Evolutionary conservation across 2,329 filamentous ascomycete species (phyloP).

Genomic region (Microcyclospora tardicrescens): DNA sequence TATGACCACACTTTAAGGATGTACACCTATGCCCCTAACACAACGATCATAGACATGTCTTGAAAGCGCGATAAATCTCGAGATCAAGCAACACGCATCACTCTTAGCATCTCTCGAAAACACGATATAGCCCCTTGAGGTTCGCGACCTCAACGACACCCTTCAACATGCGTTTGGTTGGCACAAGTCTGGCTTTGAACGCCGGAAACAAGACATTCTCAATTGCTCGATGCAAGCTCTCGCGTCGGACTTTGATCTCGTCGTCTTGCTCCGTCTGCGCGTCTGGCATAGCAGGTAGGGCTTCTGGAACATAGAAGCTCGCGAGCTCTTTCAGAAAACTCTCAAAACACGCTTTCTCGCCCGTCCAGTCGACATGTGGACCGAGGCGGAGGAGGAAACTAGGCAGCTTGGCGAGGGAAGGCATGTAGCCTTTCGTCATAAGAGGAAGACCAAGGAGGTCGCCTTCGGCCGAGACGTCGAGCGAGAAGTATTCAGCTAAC

Average conservation of each 20-base stretch:
- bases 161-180: slow-evolving; percentile 63
- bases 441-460: slow-evolving; percentile 70
- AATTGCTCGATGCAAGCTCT: slow-evolving; percentile 54
- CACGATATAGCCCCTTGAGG: slow-evolving; percentile 80
- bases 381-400: slow-evolving; percentile 78
- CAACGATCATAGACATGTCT: too few species aligned
- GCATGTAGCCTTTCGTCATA: slow-evolving; percentile 77
- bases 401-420: slow-evolving; percentile 73
- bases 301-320: slow-evolving; percentile 79
- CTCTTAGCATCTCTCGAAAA: slow-evolving; percentile 83
- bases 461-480: slow-evolving; percentile 68
- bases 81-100: slow-evolving; percentile 6
- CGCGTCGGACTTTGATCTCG: slow-evolving; percentile 26
- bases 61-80: too few species aligned
- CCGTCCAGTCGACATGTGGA: slow-evolving; percentile 73
- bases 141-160: slow-evolving; percentile 79
- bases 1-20: too few species aligned
- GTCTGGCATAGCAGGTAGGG: slow-evolving; percentile 45
- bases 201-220: slow-evolving; percentile 86
- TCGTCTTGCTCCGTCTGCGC: slow-evolving; percentile 31
- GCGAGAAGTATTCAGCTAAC: slow-evolving; percentile 82
- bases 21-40: too few species aligned
- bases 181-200: slow-evolving; percentile 69
- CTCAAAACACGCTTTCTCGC: slow-evolving; percentile 76
- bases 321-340: slow-evolving; percentile 78